Base-by-base conservation (phyloP, 805 yeast genomes). In the Kodamaea jinghongensis region DNA sequence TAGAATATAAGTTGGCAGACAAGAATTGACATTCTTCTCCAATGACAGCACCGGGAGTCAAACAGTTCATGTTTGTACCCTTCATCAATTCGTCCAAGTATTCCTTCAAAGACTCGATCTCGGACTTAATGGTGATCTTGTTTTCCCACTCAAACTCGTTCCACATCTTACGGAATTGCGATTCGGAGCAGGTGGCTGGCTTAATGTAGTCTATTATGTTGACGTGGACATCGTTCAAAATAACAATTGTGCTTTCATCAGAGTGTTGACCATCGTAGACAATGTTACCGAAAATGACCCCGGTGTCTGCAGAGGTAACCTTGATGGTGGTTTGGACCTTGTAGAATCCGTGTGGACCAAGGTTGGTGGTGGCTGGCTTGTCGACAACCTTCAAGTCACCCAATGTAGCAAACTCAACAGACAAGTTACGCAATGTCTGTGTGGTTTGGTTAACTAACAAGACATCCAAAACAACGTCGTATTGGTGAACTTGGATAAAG, bases 131-230 rank as follows among this genome's bases (percentile, higher is more conserved):
- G 44, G 90, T 86, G 52, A 93, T 90, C 71, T 93, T 93, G 71
- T 93, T 93, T 66, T 93, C 99, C 99, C 99, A 93, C 68, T 93
- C 99, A 60, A 95, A 93, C 61, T 90, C 97, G 61, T 89, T 88
- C 99, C 99, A 93, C 98, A 90, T 91, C 55, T 81, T 78, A 58
- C 99, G 85, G 85, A 93, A 93, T 51, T 79, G 84, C 32, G 81
- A 79, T 65, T 91, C 98, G 11, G 89, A 70, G 61, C 96, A 86
- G 16, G 78, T 75, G n/a, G 95, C 93, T 14, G 99, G 97, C 61
- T 87, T 88, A 63, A 93, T 89, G 68, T 93, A 93, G 64, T 93
- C 98, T 89, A 93, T 87, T 39, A 93, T 86, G 61, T 93, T 96
- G 43, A 93, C 90, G 60, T 90, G 96, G 36, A 93, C 89, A 60